phyloP scores from a whole-genome alignment of 495 filamentous ascomycete species.

The Aspergillus egyptiacus region DNA sequence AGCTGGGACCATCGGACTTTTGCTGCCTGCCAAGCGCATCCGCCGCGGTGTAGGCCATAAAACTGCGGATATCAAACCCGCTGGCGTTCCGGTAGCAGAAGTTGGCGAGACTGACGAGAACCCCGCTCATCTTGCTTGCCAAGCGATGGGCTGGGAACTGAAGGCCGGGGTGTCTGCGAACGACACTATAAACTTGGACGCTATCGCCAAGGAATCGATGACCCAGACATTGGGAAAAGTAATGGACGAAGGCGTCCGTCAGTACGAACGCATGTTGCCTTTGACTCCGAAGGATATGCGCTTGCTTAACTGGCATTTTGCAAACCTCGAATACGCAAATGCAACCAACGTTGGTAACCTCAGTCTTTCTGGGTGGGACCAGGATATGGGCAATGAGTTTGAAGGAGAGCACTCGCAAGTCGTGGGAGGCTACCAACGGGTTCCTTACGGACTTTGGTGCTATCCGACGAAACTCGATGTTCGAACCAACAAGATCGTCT shows the following conservation, averaged over 20 bases:
- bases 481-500: constrained; percentile 61
- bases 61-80: constrained; percentile 36
- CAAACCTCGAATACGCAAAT: constrained; percentile 96
- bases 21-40: constrained; percentile 38
- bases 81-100: constrained; percentile 46
- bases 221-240: constrained; percentile 77
- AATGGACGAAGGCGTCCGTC: constrained; percentile 80
- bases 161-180: constrained; percentile 57
- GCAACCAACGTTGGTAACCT: constrained; percentile 79
- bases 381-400: constrained; percentile 96
- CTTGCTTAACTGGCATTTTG: constrained; percentile 95
- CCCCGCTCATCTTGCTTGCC: constrained; percentile 63
- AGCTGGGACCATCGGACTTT: constrained; percentile 36
- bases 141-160: constrained; percentile 74
- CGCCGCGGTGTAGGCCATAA: constrained; percentile 43
- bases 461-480: constrained; percentile 76
- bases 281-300: constrained; percentile 81
- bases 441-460: constrained; percentile 74
- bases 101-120: constrained; percentile 55
- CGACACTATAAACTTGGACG: constrained; percentile 68
- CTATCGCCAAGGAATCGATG: constrained; percentile 50
- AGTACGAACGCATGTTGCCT: constrained; percentile 79
- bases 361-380: constrained; percentile 90
- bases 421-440: constrained; percentile 84
- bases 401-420: constrained; percentile 90